These are phyloP conservation scores for Candida saitoana DNA, from an alignment of 805 yeast species.

Conservation along the genomic window DNA sequence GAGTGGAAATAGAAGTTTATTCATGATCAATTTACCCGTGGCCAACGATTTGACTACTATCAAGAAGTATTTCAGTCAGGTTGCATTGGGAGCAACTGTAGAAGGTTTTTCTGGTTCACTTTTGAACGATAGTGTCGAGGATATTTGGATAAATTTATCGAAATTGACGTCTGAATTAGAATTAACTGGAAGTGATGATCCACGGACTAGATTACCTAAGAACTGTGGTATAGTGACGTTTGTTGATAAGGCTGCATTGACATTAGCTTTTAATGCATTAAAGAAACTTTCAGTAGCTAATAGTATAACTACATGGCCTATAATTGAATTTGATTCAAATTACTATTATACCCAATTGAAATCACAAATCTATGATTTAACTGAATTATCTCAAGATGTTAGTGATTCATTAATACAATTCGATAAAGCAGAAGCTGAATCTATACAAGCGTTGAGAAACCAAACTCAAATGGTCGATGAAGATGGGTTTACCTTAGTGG, in stretches of 20 bases:
- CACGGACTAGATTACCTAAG: conserved; percentile 53
- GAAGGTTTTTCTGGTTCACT: conserved; percentile 40
- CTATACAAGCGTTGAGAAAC: conserved; percentile 49
- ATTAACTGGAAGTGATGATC: conserved; percentile 21
- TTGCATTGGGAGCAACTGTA: conserved; percentile 63
- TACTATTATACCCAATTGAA: conserved; percentile 40
- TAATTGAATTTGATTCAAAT: conserved; percentile 25
- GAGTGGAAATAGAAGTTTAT: conserved; percentile 54
- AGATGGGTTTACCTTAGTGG: conserved; percentile 91
- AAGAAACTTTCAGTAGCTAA: conserved; percentile 40
- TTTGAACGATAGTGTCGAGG: conserved; percentile 41
- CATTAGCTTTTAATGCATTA: conserved; percentile 61
- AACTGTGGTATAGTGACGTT: conserved; percentile 72
- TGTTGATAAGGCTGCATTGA: conserved; percentile 65
- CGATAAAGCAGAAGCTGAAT: conserved; percentile 63
- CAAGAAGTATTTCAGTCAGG: conserved; percentile 52
- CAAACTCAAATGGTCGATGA: conserved; percentile 73
- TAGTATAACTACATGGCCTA: conserved; percentile 36
- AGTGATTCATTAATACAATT: conserved; percentile 62
- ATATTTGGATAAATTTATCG: conserved; percentile 50
- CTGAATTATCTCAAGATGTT: conserved; percentile 51
- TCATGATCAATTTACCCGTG: conserved; percentile 72
- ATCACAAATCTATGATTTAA: conserved; percentile 42
- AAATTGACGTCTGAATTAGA: conserved; percentile 56
- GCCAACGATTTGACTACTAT: conserved; percentile 50